Base-by-base conservation (phyloP, 305 asterid species). In the Rubia peregrina region DNA sequence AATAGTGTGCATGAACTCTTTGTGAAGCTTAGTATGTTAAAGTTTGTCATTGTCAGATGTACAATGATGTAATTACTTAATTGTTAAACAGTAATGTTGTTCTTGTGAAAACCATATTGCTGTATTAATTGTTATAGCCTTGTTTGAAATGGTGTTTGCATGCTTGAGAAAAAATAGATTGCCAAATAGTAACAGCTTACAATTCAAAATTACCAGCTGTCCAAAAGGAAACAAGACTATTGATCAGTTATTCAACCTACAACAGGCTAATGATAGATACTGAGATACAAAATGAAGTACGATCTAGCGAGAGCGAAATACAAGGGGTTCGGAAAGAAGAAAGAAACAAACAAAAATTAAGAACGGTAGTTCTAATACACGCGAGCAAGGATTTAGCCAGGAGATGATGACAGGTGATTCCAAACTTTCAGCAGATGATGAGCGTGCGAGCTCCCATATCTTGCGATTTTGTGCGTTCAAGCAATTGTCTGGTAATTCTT, bases 1-100 rank as follows among this genome's bases (percentile, higher is more conserved):
- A 36, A 7, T 43, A 24, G 48, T 44, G 68, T 73, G 64, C 36
- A 26, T 10, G 2, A n/a, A 44, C 68, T 42, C 67, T 41, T 71
- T 67, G 61, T 73, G 56, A 73, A 67, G 36, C 22, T 61, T 9
- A 48, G 16, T 48, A 13, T 33, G 61, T 55, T 3, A 4, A 10
- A 30, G 7, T 30, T 60, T 62, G 3, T 13, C 46, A 33, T 36
- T 16, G 26, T 30, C 30, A 0, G 16, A 36, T 40, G 43, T 12
- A 26, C 44, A 26, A 9, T 7, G 61, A 30, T 30, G 62, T 62
- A 13, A 14, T 36, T 62, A 30, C 11, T 62, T 19, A 3, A 26
- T 60, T 11, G n/a, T 24, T 10, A 57, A 21, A 57, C 55, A 48
- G 49, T 12, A 44, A 12, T 43, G 4, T 43, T 7, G 49, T 7